These are phyloP conservation scores for Zea luxurians DNA, from an alignment of 176 grass and related monocot genomes.

Conservation along the genomic window DNA sequence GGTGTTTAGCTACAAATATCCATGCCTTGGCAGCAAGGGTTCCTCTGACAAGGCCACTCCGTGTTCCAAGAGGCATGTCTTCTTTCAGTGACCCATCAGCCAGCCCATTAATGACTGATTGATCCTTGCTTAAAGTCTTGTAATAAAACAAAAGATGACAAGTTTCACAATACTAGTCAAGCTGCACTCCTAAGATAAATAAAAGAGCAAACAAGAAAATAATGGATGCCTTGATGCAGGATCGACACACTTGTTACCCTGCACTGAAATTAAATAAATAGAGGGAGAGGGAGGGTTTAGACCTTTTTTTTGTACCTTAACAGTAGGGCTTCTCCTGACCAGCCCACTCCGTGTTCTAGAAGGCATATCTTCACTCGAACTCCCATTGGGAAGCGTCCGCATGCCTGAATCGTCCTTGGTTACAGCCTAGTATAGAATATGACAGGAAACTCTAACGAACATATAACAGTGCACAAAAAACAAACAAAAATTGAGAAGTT, in stretches of 20 bases:
- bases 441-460: slow-evolving; percentile 6
- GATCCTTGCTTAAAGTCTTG: slow-evolving; percentile 43
- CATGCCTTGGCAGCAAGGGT: slow-evolving; percentile 4
- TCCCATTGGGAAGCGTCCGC: slow-evolving; percentile 14
- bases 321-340: slow-evolving; percentile 1
- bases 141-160: slow-evolving; percentile 14
- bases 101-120: slow-evolving; percentile 26
- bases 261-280: slow-evolving; percentile 4
- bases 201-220: slow-evolving; percentile 7
- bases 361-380: slow-evolving; percentile 40
- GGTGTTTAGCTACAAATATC: not conserved
- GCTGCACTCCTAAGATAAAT: slow-evolving; percentile 10
- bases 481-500: not conserved
- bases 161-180: not conserved
- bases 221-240: not conserved
- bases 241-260: not conserved
- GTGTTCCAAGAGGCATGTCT: slow-evolving; percentile 12
- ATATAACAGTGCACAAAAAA: not conserved
- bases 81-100: slow-evolving; percentile 54
- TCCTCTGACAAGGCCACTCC: slow-evolving; percentile 28
- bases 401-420: slow-evolving; percentile 20
- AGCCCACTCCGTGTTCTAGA: slow-evolving; percentile 29
- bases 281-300: not conserved
- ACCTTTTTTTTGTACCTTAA: slow-evolving; percentile 35
- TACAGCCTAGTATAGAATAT: slow-evolving; percentile 37